phyloP scores from a whole-genome alignment of 2,329 filamentous ascomycete species.

The Cordyceps cateniannulata region DNA sequence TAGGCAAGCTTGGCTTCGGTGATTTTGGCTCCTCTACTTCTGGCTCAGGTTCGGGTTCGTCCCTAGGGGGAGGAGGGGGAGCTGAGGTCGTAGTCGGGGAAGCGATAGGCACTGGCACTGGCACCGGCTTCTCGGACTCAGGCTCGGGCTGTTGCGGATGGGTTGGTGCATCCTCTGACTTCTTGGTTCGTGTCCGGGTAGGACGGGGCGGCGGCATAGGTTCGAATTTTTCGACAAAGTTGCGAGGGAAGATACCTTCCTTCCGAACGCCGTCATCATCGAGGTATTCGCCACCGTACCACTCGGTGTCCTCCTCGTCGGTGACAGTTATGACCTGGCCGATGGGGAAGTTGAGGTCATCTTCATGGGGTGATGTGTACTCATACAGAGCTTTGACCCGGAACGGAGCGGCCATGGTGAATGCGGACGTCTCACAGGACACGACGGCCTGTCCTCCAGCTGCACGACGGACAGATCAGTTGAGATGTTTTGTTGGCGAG shows the following conservation, averaged over 20 bases:
- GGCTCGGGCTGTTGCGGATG: slow-evolving; percentile 24
- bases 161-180: slow-evolving; percentile 22
- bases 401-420: slow-evolving; percentile 69
- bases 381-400: slow-evolving; percentile 96
- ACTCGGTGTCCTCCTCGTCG: slow-evolving; percentile 86
- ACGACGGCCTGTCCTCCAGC: slow-evolving; percentile 1
- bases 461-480: not conserved
- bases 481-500: slow-evolving; percentile 12
- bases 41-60: slow-evolving; percentile 25
- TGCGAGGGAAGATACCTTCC: slow-evolving; percentile 87
- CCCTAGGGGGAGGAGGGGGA: slow-evolving; percentile 22
- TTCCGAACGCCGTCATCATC: slow-evolving; percentile 67
- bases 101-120: slow-evolving; percentile 17
- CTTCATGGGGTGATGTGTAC: slow-evolving; percentile 86
- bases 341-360: slow-evolving; percentile 80
- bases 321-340: slow-evolving; percentile 93
- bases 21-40: not conserved
- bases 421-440: slow-evolving; percentile 19
- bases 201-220: slow-evolving; percentile 85
- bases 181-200: slow-evolving; percentile 64
- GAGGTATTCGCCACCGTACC: slow-evolving; percentile 84
- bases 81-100: slow-evolving; percentile 20
- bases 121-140: slow-evolving; percentile 21
- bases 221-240: slow-evolving; percentile 96
- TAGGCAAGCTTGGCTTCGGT: slow-evolving; percentile 26